Percentiles rank a stretch among this genome's conserved stretches.
Conservation (phyloP, 768 basidiomycete species). For the Hypholoma fasciculare region DNA sequence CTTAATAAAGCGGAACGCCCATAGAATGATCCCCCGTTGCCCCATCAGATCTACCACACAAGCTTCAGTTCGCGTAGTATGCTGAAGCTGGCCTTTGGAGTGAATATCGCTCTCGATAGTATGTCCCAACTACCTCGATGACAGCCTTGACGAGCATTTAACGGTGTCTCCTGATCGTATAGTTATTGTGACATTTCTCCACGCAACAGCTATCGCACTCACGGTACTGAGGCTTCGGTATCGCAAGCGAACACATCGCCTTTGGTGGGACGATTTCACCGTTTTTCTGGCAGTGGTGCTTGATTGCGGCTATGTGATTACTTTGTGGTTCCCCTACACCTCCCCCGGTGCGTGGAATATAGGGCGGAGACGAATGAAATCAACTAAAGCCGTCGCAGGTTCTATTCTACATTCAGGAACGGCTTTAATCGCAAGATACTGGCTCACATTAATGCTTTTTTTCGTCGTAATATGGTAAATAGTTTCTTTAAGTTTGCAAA, state of each 20-base stretch:
- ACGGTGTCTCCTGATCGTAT: neutral
- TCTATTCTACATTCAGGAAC: neutral
- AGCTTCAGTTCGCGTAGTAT: neutral
- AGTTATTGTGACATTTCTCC: slow-evolving; percentile 1
- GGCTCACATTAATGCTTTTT: neutral
- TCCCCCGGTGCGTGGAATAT: neutral
- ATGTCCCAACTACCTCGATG: neutral
- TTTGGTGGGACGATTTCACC: slow-evolving; percentile 25
- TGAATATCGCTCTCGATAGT: neutral
- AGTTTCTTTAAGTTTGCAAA: neutral
- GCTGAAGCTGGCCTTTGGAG: neutral
- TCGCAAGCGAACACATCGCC: slow-evolving; percentile 12
- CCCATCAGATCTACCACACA: neutral
- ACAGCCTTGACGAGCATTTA: neutral
- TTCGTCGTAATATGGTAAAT: slow-evolving; percentile 4
- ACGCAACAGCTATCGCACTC: slow-evolving; percentile 12
- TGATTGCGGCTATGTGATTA: neutral
- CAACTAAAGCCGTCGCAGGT: neutral
- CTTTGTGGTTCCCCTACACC: neutral
- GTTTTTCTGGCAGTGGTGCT: slow-evolving; percentile 7
- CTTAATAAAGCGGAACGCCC: neutral
- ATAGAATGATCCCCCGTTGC: neutral
- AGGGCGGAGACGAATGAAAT: neutral
- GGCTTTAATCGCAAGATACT: neutral
- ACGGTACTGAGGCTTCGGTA: slow-evolving; percentile 18